Conservation (phyloP, 1,139 yeast species). For the Geotrichum cucujoidarum region DNA sequence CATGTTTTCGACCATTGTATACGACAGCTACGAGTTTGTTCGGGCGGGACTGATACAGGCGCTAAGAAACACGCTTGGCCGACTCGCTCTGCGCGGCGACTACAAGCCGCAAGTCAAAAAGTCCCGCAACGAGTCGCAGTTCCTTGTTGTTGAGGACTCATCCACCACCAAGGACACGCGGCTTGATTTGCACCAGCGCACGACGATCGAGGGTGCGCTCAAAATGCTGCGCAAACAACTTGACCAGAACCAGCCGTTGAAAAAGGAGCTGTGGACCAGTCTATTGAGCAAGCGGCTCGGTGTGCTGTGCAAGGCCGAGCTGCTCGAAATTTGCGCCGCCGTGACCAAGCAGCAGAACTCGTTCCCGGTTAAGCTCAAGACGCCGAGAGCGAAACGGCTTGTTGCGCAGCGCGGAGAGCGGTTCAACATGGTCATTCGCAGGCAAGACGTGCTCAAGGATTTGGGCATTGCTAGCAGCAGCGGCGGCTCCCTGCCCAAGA, state of each 20-base stretch:
- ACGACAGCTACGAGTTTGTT: slow-evolving; percentile 53
- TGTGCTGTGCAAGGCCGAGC: slow-evolving; percentile 53
- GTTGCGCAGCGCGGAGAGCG: slow-evolving; percentile 51
- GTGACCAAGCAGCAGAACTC: slow-evolving; percentile 62
- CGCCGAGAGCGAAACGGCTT: slow-evolving; percentile 66
- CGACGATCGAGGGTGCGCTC: slow-evolving; percentile 57
- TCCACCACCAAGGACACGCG: slow-evolving; percentile 44
- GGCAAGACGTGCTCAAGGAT: slow-evolving; percentile 5
- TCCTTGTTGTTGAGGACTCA: slow-evolving; percentile 23
- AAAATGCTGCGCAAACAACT: slow-evolving; percentile 62
- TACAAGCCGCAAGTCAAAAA: slow-evolving; percentile 15
- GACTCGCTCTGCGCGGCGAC: slow-evolving; percentile 63
- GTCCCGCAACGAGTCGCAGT: slow-evolving; percentile 15
- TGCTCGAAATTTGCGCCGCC: slow-evolving; percentile 63
- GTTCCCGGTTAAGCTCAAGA: slow-evolving; percentile 54
- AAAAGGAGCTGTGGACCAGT: slow-evolving; percentile 61
- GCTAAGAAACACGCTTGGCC: slow-evolving; percentile 52
- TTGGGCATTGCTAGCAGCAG: background rate
- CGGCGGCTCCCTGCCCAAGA: slow-evolving; percentile 11
- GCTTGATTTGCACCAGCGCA: slow-evolving; percentile 39
- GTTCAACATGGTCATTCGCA: slow-evolving; percentile 41
- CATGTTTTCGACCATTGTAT: slow-evolving; percentile 52
- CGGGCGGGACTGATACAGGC: slow-evolving; percentile 47
- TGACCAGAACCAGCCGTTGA: slow-evolving; percentile 58
- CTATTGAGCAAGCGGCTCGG: slow-evolving; percentile 50